phyloP scores from a whole-genome alignment of 176 grass and related monocot species.

The Ampelocalamus luodianensis region DNA sequence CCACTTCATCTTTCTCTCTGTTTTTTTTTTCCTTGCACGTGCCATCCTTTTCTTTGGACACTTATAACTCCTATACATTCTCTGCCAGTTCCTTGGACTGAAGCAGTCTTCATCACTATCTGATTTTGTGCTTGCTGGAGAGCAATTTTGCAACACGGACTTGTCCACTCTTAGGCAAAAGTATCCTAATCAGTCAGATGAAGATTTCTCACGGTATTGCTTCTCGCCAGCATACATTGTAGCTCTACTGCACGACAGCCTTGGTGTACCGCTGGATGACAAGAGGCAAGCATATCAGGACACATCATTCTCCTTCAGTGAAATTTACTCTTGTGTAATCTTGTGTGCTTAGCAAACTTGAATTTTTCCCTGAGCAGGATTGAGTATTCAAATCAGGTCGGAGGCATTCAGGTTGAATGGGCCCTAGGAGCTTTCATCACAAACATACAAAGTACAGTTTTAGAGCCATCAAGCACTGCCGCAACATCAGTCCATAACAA shows the following conservation, averaged over 20 bases:
- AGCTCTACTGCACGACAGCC: constrained; percentile 75
- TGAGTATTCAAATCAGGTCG: constrained; percentile 71
- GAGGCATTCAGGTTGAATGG: constrained; percentile 75
- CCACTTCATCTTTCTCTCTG: not conserved
- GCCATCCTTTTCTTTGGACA: not conserved
- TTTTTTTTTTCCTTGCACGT: not conserved
- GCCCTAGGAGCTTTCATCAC: constrained; percentile 76
- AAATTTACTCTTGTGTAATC: constrained; percentile 28
- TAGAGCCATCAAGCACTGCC: not conserved
- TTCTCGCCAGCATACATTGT: constrained; percentile 96
- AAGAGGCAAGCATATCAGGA: constrained; percentile 61
- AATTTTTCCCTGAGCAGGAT: constrained; percentile 57
- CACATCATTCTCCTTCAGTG: constrained; percentile 27
- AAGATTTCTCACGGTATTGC: constrained; percentile 84
- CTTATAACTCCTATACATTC: constrained; percentile 17
- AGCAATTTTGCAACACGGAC: constrained; percentile 78
- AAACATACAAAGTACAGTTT: constrained; percentile 38
- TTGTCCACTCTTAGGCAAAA: constrained; percentile 60
- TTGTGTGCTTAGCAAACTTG: constrained; percentile 4
- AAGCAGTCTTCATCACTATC: constrained; percentile 62
- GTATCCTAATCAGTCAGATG: constrained; percentile 60
- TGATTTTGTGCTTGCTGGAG: constrained; percentile 72
- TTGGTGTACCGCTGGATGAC: constrained; percentile 70
- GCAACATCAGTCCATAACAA: constrained; percentile 37
- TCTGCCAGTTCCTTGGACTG: constrained; percentile 80